A percentile compares a stretch with the other conserved stretches of the same genome.
phyloP scores from a whole-genome alignment of 2,329 filamentous ascomycete species.

The Epichloe typhina region DNA sequence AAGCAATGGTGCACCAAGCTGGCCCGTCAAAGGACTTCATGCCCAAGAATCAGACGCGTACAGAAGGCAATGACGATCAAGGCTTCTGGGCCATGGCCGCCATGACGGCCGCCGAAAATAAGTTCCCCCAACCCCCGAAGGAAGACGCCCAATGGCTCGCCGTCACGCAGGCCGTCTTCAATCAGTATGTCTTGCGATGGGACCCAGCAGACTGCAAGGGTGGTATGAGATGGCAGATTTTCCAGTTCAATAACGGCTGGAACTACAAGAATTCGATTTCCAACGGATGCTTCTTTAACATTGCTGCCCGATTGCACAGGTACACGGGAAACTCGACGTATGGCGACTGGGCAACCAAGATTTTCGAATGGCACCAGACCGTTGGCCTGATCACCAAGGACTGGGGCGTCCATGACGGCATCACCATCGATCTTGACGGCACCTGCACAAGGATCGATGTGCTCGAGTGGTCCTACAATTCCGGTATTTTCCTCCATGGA shows the following conservation, averaged over 20 bases:
- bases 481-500: conserved; percentile 51
- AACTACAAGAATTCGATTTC: conserved; percentile 57
- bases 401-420: conserved; percentile 42
- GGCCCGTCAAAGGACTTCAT: conserved; percentile 49
- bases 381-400: conserved; percentile 42
- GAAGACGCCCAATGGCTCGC: conserved; percentile 61
- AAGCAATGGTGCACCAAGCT: conserved; percentile 48
- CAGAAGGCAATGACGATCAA: conserved; percentile 60
- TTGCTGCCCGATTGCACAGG: conserved; percentile 56
- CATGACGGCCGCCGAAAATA: conserved; percentile 65
- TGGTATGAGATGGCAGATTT: conserved; percentile 78
- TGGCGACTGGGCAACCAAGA: conserved; percentile 56
- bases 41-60: conserved; percentile 50
- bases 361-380: conserved; percentile 51
- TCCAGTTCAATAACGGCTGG: conserved; percentile 59
- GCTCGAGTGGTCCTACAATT: conserved; percentile 58
- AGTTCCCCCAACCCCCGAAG: conserved; percentile 53
- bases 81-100: conserved; percentile 79
- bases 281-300: conserved; percentile 58
- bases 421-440: conserved; percentile 21
- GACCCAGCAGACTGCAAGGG: conserved; percentile 52
- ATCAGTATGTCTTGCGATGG: conserved; percentile 62
- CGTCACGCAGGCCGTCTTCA: conserved; percentile 66
- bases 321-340: conserved; percentile 75
- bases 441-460: conserved; percentile 40